Percentiles rank a stretch among this genome's conserved stretches.
Conservation (phyloP, 148 eudicot genomes). For the Diospyros lotus region DNA sequence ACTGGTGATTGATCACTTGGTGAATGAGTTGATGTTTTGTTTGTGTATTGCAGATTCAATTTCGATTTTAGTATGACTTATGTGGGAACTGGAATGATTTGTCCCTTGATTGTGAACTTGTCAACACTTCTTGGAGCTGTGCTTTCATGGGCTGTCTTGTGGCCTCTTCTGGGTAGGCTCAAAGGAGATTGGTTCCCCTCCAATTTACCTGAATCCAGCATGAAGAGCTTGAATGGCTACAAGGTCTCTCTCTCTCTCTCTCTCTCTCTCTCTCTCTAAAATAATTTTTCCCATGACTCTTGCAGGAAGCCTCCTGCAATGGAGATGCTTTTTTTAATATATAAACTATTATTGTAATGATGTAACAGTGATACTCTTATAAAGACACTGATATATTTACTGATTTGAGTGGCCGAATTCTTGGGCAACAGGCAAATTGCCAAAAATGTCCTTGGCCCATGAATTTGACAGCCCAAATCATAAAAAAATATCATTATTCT, state of each 20-base stretch:
- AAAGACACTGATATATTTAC: too few relatives aligned
- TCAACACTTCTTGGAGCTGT: slow-evolving; percentile 69
- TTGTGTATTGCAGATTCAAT: slow-evolving; percentile 45
- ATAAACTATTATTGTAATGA: too few relatives aligned
- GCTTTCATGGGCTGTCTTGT: slow-evolving; percentile 81
- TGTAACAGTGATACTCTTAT: too few relatives aligned
- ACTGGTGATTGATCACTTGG: background rate
- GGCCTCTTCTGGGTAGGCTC: slow-evolving; percentile 49
- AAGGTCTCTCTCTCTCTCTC: slow-evolving; percentile 36
- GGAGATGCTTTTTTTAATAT: too few relatives aligned
- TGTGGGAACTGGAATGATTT: slow-evolving; percentile 80
- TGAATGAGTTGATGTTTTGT: background rate
- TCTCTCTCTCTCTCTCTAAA: slow-evolving; percentile 7
- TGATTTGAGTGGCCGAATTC: too few relatives aligned
- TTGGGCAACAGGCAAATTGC: too few relatives aligned
- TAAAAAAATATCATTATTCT: too few relatives aligned
- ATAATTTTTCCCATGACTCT: too few relatives aligned
- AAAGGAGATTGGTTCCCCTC: slow-evolving; percentile 68
- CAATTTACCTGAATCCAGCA: slow-evolving; percentile 44
- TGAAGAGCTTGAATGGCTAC: slow-evolving; percentile 72
- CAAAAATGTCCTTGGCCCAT: too few relatives aligned
- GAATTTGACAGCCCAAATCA: too few relatives aligned
- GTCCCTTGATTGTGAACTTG: slow-evolving; percentile 64
- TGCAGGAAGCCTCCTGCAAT: too few relatives aligned
- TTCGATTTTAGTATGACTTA: slow-evolving; percentile 77